These are phyloP conservation scores for Firmiana major DNA, from an alignment of 345 rosid genomes.

Conservation along the genomic window DNA sequence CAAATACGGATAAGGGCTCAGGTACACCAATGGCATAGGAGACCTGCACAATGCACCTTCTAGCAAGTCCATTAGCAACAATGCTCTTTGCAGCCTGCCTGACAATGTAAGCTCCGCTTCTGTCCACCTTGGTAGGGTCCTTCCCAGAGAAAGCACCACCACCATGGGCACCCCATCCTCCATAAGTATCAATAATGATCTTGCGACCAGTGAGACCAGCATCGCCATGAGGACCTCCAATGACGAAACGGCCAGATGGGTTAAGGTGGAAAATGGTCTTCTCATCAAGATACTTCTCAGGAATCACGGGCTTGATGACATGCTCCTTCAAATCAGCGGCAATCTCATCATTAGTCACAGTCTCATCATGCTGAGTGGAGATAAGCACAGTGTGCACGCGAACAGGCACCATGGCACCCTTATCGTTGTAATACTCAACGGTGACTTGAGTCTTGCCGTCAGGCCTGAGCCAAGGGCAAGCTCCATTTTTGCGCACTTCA, in stretches of 20 bases:
- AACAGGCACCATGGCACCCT: conserved; percentile 51
- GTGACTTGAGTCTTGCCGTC: conserved; percentile 63
- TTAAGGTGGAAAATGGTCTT: conserved; percentile 83
- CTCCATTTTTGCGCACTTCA: conserved; percentile 59
- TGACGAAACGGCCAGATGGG: conserved; percentile 79
- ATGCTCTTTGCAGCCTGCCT: conserved; percentile 65
- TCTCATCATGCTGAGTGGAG: conserved; percentile 56
- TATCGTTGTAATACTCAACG: conserved; percentile 52
- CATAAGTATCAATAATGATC: conserved; percentile 78
- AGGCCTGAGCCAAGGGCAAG: conserved; percentile 52
- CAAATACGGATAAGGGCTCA: conserved; percentile 54
- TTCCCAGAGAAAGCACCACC: conserved; percentile 87
- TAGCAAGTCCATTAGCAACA: conserved; percentile 50
- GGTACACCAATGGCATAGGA: conserved; percentile 66
- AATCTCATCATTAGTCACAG: conserved; percentile 53
- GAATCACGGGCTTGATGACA: conserved; percentile 71
- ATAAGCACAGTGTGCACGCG: conserved; percentile 57
- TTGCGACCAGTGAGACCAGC: conserved; percentile 83
- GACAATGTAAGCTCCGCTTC: conserved; percentile 76
- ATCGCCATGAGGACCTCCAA: conserved; percentile 79
- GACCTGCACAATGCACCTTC: conserved; percentile 62
- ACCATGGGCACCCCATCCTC: conserved; percentile 82
- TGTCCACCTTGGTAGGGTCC: conserved; percentile 75
- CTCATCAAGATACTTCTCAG: conserved; percentile 71
- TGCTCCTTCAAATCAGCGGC: conserved; percentile 58